A percentile compares a stretch with the other conserved stretches of the same genome.
Conservation (phyloP, 768 basidiomycete genomes). For the Pisolithus microcarpus region DNA sequence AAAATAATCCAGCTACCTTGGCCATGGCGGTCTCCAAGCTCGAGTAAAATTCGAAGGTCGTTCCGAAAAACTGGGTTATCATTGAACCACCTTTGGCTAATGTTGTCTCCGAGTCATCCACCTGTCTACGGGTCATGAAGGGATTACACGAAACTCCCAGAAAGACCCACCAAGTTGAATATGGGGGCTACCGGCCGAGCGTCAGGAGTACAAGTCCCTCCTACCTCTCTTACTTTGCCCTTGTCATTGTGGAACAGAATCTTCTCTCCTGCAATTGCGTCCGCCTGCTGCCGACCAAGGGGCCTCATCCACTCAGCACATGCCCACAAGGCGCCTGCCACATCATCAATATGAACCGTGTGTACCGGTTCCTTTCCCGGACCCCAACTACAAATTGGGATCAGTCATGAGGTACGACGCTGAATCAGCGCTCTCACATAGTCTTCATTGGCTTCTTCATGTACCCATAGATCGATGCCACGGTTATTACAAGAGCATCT, state of each 20-base stretch:
- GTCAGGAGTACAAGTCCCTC: constrained; percentile 51
- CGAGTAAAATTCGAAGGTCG: constrained; percentile 76
- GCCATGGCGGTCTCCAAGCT: constrained; percentile 58
- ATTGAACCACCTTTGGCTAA: constrained; percentile 58
- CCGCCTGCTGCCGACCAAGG: constrained; percentile 57
- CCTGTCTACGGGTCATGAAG: constrained; percentile 31
- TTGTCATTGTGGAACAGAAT: constrained; percentile 50
- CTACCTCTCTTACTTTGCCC: constrained; percentile 54
- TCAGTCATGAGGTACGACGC: constrained; percentile 7
- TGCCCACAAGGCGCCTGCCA: constrained; percentile 72
- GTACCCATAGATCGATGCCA: constrained; percentile 75
- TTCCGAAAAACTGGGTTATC: constrained; percentile 67
- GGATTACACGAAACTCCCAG: background rate
- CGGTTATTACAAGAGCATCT: constrained; percentile 69
- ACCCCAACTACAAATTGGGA: constrained; percentile 51
- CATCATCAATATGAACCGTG: constrained; percentile 72
- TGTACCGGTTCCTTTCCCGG: constrained; percentile 71
- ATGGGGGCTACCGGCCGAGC: constrained; percentile 61
- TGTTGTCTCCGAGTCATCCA: constrained; percentile 71
- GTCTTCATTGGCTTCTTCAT: constrained; percentile 82
- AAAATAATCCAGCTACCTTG: constrained; percentile 38
- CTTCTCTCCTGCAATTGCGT: constrained; percentile 58
- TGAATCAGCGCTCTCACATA: constrained; percentile 41
- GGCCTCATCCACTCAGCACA: constrained; percentile 68
- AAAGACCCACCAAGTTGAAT: constrained; percentile 65